These are phyloP conservation scores for Teunomyces barrocoloradensis DNA, from an alignment of 805 yeast species.

Conservation along the genomic window DNA sequence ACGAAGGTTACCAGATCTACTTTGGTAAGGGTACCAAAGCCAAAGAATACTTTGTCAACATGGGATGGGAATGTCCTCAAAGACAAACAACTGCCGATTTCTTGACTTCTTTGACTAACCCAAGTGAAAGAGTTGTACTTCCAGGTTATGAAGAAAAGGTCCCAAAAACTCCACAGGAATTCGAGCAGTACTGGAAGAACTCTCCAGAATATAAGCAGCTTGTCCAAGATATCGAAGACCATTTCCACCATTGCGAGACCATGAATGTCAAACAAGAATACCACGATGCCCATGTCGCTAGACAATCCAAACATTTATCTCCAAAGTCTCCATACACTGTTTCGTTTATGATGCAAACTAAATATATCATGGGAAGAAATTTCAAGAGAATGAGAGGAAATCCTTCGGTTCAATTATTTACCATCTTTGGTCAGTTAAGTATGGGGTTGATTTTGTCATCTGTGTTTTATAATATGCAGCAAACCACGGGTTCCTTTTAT, in stretches of 20 bases:
- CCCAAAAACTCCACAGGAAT: constrained; percentile 32
- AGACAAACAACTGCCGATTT: constrained; percentile 62
- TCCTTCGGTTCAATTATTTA: constrained; percentile 43
- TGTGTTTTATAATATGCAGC: constrained; percentile 51
- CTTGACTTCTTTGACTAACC: constrained; percentile 54
- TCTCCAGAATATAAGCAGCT: constrained; percentile 39
- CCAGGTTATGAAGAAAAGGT: constrained; percentile 47
- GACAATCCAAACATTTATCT: constrained; percentile 22
- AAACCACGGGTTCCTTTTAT: constrained; percentile 47
- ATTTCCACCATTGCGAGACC: constrained; percentile 6
- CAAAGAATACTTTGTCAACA: constrained; percentile 45
- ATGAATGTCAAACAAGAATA: constrained; percentile 16
- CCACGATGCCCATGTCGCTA: constrained; percentile 22
- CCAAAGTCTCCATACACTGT: constrained; percentile 53
- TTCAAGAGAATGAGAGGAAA: constrained; percentile 50
- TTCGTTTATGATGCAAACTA: constrained; percentile 51
- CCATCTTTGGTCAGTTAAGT: constrained; percentile 43
- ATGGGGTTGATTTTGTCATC: constrained; percentile 60
- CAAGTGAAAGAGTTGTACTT: constrained; percentile 45
- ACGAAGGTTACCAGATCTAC: constrained; percentile 56
- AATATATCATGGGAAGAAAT: constrained; percentile 45
- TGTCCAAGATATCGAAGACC: constrained; percentile 11
- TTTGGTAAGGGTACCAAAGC: constrained; percentile 49
- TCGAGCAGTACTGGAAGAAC: constrained; percentile 38
- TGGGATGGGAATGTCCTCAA: constrained; percentile 57